Evolutionary conservation across 2,329 filamentous ascomycete species (phyloP), one percentile per base, ranked within the genome.

Genomic region (Elsinoe perseae): DNA sequence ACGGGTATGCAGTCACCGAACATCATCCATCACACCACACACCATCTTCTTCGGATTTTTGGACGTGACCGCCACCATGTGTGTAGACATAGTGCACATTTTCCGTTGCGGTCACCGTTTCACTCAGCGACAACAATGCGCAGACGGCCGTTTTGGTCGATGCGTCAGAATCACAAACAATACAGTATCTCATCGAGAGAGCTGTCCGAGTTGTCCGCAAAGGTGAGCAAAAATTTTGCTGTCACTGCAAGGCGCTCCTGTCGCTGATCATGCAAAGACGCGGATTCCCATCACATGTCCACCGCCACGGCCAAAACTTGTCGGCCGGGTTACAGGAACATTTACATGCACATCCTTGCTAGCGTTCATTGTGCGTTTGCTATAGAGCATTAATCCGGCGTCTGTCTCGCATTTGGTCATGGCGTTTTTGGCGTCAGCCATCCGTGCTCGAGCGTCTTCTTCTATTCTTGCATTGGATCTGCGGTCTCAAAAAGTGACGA

Each of bases 311-410:
- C 30, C 48, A 52, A 20, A 52, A 38, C 23, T 21, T 36, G 48
- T 52, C 48, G 48, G 48, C 48, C 48, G 48, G 48, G 48, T 52
- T 52, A 38, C 48, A 52, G 48, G 48, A 30, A 52, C 48, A 30
- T 32, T 21, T 34, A 21, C 25, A 52, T 25, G 48, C 48, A 52
- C 48, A 52, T 32, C 48, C 48, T 52, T 52, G 48, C 48, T 52
- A 52, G 48, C 28, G 48, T 38, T 36, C 28, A 30, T 38, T n/a
- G 32, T 52, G 14, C 20, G 48, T 36, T 52, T 52, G 28, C 48
- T 21, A 20, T 52, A 52, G 48, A 52, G 48, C 48, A 52, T 52
- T 34, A 23, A 30, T 36, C 48, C 48, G 48, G 48, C 48, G 48
- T 38, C 48, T 52, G 28, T 52, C 48, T 38, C 28, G 48, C 48